A percentile compares a stretch with the other conserved stretches of the same genome.
Conservation (phyloP, 768 basidiomycete species). For the Russula emetica region DNA sequence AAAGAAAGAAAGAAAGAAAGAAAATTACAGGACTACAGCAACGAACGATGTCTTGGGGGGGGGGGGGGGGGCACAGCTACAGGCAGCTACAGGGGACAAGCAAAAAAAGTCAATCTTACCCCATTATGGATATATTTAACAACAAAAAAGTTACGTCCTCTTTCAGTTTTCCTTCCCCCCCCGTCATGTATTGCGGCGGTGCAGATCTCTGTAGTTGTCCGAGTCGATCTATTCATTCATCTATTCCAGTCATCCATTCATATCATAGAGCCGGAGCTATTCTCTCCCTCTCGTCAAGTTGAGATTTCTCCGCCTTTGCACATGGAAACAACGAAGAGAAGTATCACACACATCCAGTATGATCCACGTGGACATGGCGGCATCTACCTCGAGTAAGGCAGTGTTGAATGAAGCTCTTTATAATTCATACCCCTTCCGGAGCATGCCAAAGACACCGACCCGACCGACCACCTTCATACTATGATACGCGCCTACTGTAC, state of each 20-base stretch:
- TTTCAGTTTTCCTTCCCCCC: not conserved
- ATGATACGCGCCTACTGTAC: too few species aligned
- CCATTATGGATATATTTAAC: slow-evolving; percentile 23
- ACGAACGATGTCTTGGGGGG: too few species aligned
- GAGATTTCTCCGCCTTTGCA: not conserved
- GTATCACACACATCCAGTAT: not conserved
- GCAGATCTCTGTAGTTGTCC: not conserved
- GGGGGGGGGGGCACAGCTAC: too few species aligned
- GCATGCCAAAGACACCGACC: not conserved
- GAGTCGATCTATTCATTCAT: slow-evolving; percentile 1
- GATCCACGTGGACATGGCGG: not conserved
- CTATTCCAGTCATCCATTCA: too few species aligned
- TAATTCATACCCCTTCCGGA: too few species aligned
- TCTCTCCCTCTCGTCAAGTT: not conserved
- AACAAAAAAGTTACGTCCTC: slow-evolving; percentile 11
- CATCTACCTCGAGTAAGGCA: not conserved
- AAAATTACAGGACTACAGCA: too few species aligned
- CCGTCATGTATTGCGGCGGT: not conserved
- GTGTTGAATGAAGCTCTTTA: not conserved
- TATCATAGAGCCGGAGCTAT: too few species aligned
- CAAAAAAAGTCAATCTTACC: not conserved
- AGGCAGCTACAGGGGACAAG: not conserved
- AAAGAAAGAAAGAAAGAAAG: too few species aligned
- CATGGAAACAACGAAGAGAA: not conserved
- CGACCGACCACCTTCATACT: too few species aligned